Evolutionary conservation across 2,329 filamentous ascomycete genomes (phyloP).

Genomic region (Ustulina deusta): DNA sequence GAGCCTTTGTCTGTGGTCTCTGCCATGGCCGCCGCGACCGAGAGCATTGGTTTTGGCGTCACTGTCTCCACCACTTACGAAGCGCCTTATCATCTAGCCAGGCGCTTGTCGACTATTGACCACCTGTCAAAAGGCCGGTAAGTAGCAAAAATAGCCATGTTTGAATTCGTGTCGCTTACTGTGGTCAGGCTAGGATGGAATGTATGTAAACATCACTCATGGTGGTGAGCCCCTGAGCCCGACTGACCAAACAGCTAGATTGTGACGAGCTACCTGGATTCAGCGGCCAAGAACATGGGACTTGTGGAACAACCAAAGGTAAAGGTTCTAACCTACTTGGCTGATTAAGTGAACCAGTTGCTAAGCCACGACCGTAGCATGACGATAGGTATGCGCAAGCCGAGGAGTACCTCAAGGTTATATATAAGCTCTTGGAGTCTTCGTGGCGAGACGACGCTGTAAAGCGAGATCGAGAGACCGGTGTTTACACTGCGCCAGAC

Average conservation of each 20-base stretch:
- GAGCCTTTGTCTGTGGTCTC: constrained; percentile 74
- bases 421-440: constrained; percentile 75
- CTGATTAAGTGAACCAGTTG: constrained; percentile 22
- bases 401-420: constrained; percentile 73
- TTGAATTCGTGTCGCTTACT: constrained; percentile 11
- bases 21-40: constrained; percentile 77
- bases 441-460: constrained; percentile 77
- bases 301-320: constrained; percentile 64
- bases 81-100: constrained; percentile 75
- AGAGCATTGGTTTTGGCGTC: constrained; percentile 76
- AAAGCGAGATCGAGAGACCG: constrained; percentile 66
- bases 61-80: constrained; percentile 79
- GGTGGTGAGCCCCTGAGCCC: constrained; percentile 20
- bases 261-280: constrained; percentile 78
- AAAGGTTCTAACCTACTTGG: constrained; percentile 22
- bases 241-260: constrained; percentile 58
- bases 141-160: constrained; percentile 35
- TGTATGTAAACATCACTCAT: constrained; percentile 31
- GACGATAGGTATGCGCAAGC: constrained; percentile 74
- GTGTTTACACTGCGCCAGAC: constrained; percentile 65
- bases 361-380: constrained; percentile 56
- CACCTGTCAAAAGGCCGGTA: constrained; percentile 73
- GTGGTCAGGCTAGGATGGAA: constrained; percentile 65
- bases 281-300: constrained; percentile 74
- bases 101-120: constrained; percentile 74